Conservation (phyloP, 148 eudicot genomes). For the Rhododendron ferrugineum region DNA sequence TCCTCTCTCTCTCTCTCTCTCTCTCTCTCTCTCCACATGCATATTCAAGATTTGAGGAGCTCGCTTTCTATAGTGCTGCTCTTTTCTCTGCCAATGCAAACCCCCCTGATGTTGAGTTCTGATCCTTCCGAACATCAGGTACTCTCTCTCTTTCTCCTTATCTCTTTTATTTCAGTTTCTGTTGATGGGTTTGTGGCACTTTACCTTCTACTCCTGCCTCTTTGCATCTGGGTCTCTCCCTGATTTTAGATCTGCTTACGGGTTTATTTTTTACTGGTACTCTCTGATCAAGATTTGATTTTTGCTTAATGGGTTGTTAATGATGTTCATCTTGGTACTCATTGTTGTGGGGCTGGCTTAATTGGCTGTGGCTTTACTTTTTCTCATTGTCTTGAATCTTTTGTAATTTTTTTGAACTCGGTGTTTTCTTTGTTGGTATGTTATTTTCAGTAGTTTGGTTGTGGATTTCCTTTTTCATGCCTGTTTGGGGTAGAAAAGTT, state of each 20-base stretch:
- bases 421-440: background rate
- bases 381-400: background rate
- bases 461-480: background rate
- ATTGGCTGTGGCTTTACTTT: background rate
- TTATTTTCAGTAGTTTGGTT: background rate
- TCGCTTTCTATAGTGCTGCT: constrained; percentile 5
- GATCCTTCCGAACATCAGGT: constrained; percentile 8
- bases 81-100: constrained; percentile 4
- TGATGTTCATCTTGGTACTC: background rate
- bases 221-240: constrained; percentile 5
- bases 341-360: constrained; percentile 4
- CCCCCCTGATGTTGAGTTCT: background rate
- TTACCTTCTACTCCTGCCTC: background rate
- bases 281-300: constrained; percentile 1
- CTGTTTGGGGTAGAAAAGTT: constrained; percentile 1
- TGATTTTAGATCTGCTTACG: constrained; percentile 8
- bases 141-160: background rate
- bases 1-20: constrained; percentile 1
- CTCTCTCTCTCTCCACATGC: background rate
- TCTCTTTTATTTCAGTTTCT: background rate
- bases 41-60: constrained; percentile 5
- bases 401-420: background rate
- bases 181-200: constrained; percentile 10
- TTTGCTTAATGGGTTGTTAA: background rate
- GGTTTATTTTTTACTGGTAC: background rate